Evolutionary conservation across 2,329 filamentous ascomycete species (phyloP).

Genomic region (Hypoxylon sp.): DNA sequence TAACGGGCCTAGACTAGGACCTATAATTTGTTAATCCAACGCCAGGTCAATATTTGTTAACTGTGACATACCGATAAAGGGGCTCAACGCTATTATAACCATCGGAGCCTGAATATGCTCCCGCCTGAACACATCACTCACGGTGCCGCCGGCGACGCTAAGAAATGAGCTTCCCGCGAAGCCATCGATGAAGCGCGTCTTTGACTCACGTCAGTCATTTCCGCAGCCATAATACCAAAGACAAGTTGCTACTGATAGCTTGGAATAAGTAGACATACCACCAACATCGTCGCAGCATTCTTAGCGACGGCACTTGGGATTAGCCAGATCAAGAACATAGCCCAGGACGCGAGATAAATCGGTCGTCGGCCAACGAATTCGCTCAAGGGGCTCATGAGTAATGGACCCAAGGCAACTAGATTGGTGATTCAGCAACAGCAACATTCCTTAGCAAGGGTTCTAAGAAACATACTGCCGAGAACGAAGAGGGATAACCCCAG

Average conservation of each 20-base stretch:
- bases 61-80: constrained; percentile 66
- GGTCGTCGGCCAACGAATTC: constrained; percentile 87
- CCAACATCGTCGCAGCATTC: constrained; percentile 85
- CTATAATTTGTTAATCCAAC: constrained; percentile 36
- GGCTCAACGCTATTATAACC: constrained; percentile 81
- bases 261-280: constrained; percentile 57
- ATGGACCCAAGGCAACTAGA: constrained; percentile 69
- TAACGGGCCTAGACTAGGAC: constrained; percentile 72
- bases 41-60: not conserved
- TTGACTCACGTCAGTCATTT: constrained; percentile 5
- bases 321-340: constrained; percentile 82
- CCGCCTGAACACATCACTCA: constrained; percentile 82
- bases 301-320: constrained; percentile 85
- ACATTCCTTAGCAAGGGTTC: not conserved
- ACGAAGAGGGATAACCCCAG: constrained; percentile 88
- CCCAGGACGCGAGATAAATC: constrained; percentile 83
- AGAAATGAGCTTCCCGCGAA: constrained; percentile 78
- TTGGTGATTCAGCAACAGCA: constrained; percentile 63
- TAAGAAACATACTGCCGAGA: constrained; percentile 71
- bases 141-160: constrained; percentile 85
- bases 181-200: constrained; percentile 81
- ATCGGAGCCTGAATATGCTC: constrained; percentile 83
- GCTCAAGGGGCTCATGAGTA: constrained; percentile 74
- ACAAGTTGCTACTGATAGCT: not conserved
- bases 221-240: not conserved